Conservation (phyloP, 495 filamentous ascomycete species). For the Xylaria palmicola region DNA sequence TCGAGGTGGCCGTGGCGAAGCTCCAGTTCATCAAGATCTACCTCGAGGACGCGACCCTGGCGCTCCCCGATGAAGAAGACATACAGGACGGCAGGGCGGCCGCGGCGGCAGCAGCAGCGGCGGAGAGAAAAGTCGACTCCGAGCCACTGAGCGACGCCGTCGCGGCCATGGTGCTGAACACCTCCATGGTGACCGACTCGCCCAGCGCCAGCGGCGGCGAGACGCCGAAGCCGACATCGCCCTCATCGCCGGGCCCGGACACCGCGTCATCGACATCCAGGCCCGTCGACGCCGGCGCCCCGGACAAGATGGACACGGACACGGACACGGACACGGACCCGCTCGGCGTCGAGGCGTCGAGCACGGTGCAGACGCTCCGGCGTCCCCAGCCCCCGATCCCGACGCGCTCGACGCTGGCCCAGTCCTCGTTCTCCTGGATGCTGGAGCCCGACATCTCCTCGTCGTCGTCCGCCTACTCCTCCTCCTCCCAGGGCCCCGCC, state of each 20-base stretch:
- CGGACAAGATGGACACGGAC: conserved; percentile 14
- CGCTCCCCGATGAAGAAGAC: conserved; percentile 50
- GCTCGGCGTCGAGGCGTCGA: conserved; percentile 12
- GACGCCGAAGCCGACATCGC: conserved; percentile 19
- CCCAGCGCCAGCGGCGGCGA: background rate
- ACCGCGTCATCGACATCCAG: background rate
- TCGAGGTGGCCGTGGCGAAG: conserved; percentile 67
- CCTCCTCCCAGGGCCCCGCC: background rate
- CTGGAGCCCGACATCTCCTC: conserved; percentile 53
- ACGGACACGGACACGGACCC: conserved; percentile 16
- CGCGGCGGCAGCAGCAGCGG: conserved; percentile 1
- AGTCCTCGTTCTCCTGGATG: conserved; percentile 96
- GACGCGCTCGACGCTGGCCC: conserved; percentile 67
- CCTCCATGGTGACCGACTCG: conserved; percentile 8
- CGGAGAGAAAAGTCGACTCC: conserved; percentile 15
- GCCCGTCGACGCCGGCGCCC: background rate
- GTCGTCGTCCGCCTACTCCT: conserved; percentile 4
- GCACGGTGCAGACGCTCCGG: conserved; percentile 10
- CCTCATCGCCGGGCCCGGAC: conserved; percentile 27
- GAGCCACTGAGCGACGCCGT: conserved; percentile 24
- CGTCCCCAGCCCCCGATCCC: conserved; percentile 42
- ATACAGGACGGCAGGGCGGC: conserved; percentile 9
- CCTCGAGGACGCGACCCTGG: conserved; percentile 63
- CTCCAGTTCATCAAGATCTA: conserved; percentile 77
- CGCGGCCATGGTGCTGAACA: conserved; percentile 23